phyloP scores from a whole-genome alignment of 2,329 filamentous ascomycete species.

The Hirsutella thompsonii region DNA sequence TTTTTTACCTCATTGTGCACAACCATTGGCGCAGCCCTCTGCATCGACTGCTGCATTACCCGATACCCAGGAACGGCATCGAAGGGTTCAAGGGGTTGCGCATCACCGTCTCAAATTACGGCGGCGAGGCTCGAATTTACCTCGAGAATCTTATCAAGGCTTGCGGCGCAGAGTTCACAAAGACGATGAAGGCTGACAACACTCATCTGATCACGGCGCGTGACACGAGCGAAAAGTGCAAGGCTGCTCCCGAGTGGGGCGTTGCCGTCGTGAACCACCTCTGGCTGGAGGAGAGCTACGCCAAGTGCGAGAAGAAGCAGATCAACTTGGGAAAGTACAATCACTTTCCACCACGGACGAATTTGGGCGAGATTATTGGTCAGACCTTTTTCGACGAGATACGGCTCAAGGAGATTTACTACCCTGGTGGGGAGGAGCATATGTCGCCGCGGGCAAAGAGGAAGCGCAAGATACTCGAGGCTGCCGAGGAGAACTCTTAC shows the following conservation, averaged over 20 bases:
- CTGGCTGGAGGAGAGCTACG: constrained; percentile 96
- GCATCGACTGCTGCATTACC: constrained; percentile 78
- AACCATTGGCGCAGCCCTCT: constrained; percentile 83
- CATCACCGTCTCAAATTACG: constrained; percentile 93
- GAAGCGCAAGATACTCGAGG: constrained; percentile 36
- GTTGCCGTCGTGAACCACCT: constrained; percentile 86
- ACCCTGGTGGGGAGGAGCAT: constrained; percentile 44
- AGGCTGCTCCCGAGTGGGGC: constrained; percentile 84
- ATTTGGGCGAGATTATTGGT: constrained; percentile 84
- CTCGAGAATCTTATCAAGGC: constrained; percentile 83
- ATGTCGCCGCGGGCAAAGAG: constrained; percentile 28
- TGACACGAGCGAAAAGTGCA: constrained; percentile 81
- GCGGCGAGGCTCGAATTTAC: constrained; percentile 84
- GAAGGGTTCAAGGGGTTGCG: constrained; percentile 63
- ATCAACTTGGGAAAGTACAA: constrained; percentile 65
- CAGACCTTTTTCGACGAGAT: constrained; percentile 66
- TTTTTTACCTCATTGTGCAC: constrained; percentile 81
- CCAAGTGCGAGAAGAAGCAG: constrained; percentile 66
- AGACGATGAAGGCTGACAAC: constrained; percentile 89
- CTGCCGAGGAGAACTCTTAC: constrained; percentile 37
- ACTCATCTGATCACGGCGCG: constrained; percentile 92
- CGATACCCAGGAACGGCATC: constrained; percentile 63
- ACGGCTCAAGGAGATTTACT: constrained; percentile 52
- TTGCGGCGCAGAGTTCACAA: constrained; percentile 78
- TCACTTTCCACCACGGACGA: constrained; percentile 79